phyloP scores from a whole-genome alignment of 768 basidiomycete genomes.

The Xerocomus brunneocitrinus region DNA sequence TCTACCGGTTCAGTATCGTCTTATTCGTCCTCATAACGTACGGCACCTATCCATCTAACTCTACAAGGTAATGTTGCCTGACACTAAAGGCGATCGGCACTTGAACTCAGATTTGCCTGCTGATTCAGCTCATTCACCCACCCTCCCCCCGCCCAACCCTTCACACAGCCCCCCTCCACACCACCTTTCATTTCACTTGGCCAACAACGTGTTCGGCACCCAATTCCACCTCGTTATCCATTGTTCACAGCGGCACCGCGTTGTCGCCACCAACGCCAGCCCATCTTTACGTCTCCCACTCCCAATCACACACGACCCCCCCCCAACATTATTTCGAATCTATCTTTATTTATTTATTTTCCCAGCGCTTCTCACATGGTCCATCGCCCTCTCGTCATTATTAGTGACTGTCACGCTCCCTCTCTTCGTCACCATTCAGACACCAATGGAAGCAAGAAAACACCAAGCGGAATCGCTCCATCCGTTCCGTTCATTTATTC shows the following conservation, averaged over 20 bases:
- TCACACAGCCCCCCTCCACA: conserved; percentile 9
- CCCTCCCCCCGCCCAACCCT: background rate
- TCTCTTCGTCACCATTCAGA: background rate
- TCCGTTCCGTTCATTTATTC: background rate
- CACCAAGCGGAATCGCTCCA: background rate
- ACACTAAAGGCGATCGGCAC: conserved; percentile 33
- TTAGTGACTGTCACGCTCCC: background rate
- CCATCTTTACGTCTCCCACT: conserved; percentile 16
- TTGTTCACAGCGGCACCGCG: conserved; percentile 22
- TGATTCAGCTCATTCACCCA: conserved; percentile 24
- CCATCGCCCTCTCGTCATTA: conserved; percentile 1
- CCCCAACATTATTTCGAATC: background rate
- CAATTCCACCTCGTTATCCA: background rate
- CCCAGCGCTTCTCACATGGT: background rate
- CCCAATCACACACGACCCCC: conserved; percentile 11
- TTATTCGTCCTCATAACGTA: conserved; percentile 27
- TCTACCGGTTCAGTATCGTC: conserved; percentile 12
- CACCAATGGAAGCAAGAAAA: background rate
- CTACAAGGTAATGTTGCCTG: conserved; percentile 29
- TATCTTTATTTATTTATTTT: background rate
- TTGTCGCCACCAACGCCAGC: conserved; percentile 13
- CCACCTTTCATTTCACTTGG: conserved; percentile 9
- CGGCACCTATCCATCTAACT: conserved; percentile 29
- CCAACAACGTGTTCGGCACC: conserved; percentile 20
- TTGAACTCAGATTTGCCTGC: conserved; percentile 22